Conservation (phyloP, 768 basidiomycete species). For the Rhizopogon vinicolor region DNA sequence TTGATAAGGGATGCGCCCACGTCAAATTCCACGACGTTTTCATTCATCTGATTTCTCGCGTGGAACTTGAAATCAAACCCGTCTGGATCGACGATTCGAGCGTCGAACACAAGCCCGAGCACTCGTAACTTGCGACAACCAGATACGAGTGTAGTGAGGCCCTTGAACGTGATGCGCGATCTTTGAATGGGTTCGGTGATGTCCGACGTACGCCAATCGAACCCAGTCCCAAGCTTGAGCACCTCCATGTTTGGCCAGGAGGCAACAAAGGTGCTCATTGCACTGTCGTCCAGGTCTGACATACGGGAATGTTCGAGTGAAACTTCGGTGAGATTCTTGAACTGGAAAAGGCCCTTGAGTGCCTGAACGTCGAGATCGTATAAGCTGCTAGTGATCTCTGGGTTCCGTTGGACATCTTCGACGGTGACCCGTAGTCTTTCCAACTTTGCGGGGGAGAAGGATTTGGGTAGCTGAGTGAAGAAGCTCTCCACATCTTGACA, state of each 20-base stretch:
- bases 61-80: not conserved
- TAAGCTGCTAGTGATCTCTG: not conserved
- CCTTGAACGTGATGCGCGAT: not conserved
- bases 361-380: not conserved
- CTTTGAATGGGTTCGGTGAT: not conserved
- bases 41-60: not conserved
- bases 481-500: not conserved
- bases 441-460: not conserved
- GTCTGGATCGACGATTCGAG: not conserved
- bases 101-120: constrained; percentile 4
- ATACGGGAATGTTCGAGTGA: not conserved
- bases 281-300: not conserved
- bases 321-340: constrained; percentile 1
- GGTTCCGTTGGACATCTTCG: not conserved
- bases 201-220: not conserved
- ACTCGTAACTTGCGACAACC: not conserved
- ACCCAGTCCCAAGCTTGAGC: constrained; percentile 1
- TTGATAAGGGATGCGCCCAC: constrained; percentile 1
- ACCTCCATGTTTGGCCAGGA: constrained; percentile 1
- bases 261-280: not conserved
- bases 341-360: not conserved
- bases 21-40: not conserved
- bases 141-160: not conserved
- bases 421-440: not conserved
- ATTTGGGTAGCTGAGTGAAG: not conserved